Conservation (phyloP, 257 asterid species). For the Rehmannia glutinosa region DNA sequence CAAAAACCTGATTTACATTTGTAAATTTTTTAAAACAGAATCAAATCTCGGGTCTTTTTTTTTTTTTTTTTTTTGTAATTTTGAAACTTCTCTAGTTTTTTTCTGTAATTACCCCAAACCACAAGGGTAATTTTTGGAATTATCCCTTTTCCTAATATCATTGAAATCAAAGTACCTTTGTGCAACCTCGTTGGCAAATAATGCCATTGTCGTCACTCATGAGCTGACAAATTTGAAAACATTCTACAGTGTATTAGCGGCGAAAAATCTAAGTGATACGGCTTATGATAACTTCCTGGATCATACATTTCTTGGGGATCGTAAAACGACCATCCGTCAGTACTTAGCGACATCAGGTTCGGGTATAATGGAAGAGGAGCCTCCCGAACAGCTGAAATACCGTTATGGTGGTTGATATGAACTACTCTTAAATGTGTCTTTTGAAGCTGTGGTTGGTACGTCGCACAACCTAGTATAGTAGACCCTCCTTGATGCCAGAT, state of each 20-base stretch:
- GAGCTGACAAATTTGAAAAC: conserved; percentile 14
- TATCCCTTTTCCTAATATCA: too few relatives aligned
- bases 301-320: conserved; percentile 85
- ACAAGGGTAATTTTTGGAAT: too few relatives aligned
- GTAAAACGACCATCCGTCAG: conserved; percentile 75
- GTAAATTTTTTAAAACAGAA: too few relatives aligned
- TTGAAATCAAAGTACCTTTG: neutral
- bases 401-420: conserved; percentile 76
- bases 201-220: neutral
- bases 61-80: too few relatives aligned
- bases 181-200: neutral
- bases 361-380: conserved; percentile 92
- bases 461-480: neutral
- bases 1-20: too few relatives aligned
- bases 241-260: conserved; percentile 82
- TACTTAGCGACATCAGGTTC: conserved; percentile 63
- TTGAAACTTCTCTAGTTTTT: too few relatives aligned
- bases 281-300: conserved; percentile 77
- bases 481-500: too few relatives aligned
- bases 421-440: neutral
- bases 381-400: conserved; percentile 56
- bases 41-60: too few relatives aligned
- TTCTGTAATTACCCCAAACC: too few relatives aligned
- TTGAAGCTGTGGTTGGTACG: too few relatives aligned
- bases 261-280: conserved; percentile 63